Base-by-base conservation (phyloP, 2,329 filamentous ascomycete genomes). In the Huntiella savannae region DNA sequence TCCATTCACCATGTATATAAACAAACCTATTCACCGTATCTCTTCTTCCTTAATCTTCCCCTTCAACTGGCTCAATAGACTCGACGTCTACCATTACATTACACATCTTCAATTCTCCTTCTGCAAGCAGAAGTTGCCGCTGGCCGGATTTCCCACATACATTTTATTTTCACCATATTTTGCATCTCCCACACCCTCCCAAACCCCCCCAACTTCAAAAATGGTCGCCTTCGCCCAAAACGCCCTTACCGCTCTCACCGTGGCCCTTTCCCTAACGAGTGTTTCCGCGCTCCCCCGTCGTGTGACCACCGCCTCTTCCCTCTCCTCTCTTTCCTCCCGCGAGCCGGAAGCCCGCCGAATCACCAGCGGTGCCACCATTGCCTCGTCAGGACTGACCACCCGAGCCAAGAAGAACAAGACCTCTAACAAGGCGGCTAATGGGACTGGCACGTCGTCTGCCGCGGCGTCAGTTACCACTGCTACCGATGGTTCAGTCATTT, bases 401-500 rank as follows among this genome's bases (percentile, higher is more conserved):
- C 33, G 46, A 8, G 36, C 44, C 7, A 36, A 28, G n/a, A 39
- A 16, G 3, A 49, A 35, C 17, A 50, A 47, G 22, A 34, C 33
- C 10, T 19, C 43, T 4, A 33, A 19, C 10, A 45, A 45, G 16
- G n/a, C 35, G 3, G 11, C 19, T 7, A 38, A 40, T 12, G 32
- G 32, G 15, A 51, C 50, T 34, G 40, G 42, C 32, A 47, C 49
- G 16, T 37, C 49, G n/a, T 33, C 44, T 17, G 49, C 47, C 33
- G 45, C 49, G 1, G 36, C 37, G 11, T 61, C 63, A 5, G 50
- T 67, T 13, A 61, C 63, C 4, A 50, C 52, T 17, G 70, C 71
- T 2, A 66, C 66, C 0, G 70, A 75, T 56, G 71, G 71, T 4
- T 70, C 67, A 2, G 69, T 59, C 35, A 74, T 74, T 34, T 55